Base-by-base conservation (phyloP, 805 yeast species). In the Metschnikowia lochheadii region DNA sequence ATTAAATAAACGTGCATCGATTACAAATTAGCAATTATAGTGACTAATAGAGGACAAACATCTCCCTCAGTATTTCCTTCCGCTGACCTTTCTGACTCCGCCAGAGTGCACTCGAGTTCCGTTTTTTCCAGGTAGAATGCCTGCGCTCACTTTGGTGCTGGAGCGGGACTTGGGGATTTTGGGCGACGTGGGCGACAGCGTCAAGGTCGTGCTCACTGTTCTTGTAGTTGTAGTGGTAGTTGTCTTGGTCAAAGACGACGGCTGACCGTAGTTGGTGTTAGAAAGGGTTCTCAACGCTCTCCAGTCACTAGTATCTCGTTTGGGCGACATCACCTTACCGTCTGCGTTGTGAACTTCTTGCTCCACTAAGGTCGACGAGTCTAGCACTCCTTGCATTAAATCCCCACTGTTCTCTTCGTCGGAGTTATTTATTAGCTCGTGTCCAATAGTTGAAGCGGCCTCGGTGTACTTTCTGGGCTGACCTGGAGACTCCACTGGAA, bases 401-500 rank as follows among this genome's bases (percentile, higher is more conserved):
- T 46, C 51, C 49, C 61, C 51, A 36, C 49, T 35, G 17, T 52
- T 55, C 48, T 76, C 80, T 29, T 75, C 79, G 52, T 76, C 81
- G 1, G 78, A 71, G 56, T 76, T 76, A 49, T 74, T 73, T 38
- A 64, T 62, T 10, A 69, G 62, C 62, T 80, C 64, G 57, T 75
- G 62, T 55, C 76, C 40, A 63, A 66, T 61, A 8, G 54, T 46
- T 3, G 65, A 56, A 23, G 55, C 63, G 5, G 73, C 66, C 3
- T 76, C 72, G 35, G 70, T 67, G 56, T 70, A 70, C 61, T 92
- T 92, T 63, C 97, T 80, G 38, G 99, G 99, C 68, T 94, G 99
- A 1, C 98, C 99, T 0, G 99, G 99, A 2, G 97, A 89, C 46
- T 89, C 89, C 56, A 80, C 79, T 5, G 98, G 99, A 17, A 94